These are phyloP conservation scores for Lasiodiplodia sp. DNA, from an alignment of 2,329 filamentous ascomycete species.

Conservation along the genomic window DNA sequence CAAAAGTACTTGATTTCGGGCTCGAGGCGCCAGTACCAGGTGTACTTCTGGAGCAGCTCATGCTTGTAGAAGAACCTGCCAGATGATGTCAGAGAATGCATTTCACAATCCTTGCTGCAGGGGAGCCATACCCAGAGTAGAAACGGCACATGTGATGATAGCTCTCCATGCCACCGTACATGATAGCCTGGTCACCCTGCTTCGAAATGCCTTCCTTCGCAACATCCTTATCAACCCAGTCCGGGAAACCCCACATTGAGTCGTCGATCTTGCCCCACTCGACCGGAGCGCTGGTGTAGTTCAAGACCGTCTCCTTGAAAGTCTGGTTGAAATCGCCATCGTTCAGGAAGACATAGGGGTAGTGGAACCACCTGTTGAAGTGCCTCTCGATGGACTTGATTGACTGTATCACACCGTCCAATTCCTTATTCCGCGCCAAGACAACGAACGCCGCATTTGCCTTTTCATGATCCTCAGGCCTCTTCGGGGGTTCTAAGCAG, in stretches of 20 bases:
- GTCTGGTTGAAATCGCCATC: constrained; percentile 95
- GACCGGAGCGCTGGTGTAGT: constrained; percentile 85
- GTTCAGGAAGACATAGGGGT: constrained; percentile 98
- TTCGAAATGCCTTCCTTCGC: constrained; percentile 96
- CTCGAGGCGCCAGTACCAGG: constrained; percentile 99
- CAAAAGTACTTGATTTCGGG: constrained; percentile 99
- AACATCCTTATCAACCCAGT: constrained; percentile 94
- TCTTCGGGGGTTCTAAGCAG: constrained; percentile 82
- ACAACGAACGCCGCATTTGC: constrained; percentile 97
- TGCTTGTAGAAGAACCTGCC: constrained; percentile 94
- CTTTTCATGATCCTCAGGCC: constrained; percentile 76
- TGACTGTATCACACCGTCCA: constrained; percentile 94
- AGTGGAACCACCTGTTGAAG: constrained; percentile 99
- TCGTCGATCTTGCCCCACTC: constrained; percentile 94
- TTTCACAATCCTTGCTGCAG: not conserved
- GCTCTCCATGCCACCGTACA: constrained; percentile 98
- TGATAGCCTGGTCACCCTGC: constrained; percentile 95
- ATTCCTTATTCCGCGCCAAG: constrained; percentile 91
- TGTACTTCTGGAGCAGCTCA: constrained; percentile 90
- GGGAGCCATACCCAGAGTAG: constrained; percentile 82
- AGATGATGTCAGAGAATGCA: constrained; percentile 32
- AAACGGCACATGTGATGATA: constrained; percentile 99
- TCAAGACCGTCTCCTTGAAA: constrained; percentile 86
- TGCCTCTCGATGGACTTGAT: constrained; percentile 98
- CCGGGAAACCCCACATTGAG: constrained; percentile 94